These are phyloP conservation scores for Vanrija pseudolonga DNA, from an alignment of 1,284 basidiomycete species.

Conservation along the genomic window DNA sequence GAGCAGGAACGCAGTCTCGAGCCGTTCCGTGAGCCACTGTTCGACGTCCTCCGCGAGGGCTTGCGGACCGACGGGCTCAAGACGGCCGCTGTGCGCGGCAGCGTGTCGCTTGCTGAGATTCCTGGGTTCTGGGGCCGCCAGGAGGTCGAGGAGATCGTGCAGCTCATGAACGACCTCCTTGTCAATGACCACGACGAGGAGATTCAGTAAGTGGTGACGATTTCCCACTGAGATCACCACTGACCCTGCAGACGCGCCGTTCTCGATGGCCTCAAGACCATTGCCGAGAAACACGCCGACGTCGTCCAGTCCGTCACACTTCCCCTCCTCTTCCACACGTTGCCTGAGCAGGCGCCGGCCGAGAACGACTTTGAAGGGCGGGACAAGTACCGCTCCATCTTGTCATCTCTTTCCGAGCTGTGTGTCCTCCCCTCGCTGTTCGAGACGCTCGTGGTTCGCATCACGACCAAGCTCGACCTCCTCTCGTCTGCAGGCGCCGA, in stretches of 20 bases:
- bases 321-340: conserved; percentile 68
- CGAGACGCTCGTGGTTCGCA: conserved; percentile 73
- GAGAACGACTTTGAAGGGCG: conserved; percentile 59
- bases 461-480: conserved; percentile 74
- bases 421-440: conserved; percentile 76
- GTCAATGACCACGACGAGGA: conserved; percentile 60
- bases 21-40: conserved; percentile 69
- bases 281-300: conserved; percentile 62
- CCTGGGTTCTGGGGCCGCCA: conserved; percentile 61
- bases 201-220: conserved; percentile 36
- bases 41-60: conserved; percentile 42
- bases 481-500: conserved; percentile 30
- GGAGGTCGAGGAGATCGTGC: conserved; percentile 75
- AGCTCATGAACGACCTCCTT: conserved; percentile 66
- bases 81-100: conserved; percentile 55
- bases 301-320: conserved; percentile 72
- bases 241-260: conserved; percentile 58
- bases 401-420: conserved; percentile 69
- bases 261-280: conserved; percentile 64
- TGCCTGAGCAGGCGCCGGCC: conserved; percentile 65
- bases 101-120: conserved; percentile 63
- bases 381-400: conserved; percentile 63
- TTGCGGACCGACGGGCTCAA: conserved; percentile 54
- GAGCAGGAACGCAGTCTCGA: conserved; percentile 53
- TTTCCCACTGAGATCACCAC: background rate